A percentile compares a stretch with the other conserved stretches of the same genome.
These are phyloP conservation scores for Xylariaceae sp. DNA, from an alignment of 2,329 filamentous ascomycete genomes.

Conservation along the genomic window DNA sequence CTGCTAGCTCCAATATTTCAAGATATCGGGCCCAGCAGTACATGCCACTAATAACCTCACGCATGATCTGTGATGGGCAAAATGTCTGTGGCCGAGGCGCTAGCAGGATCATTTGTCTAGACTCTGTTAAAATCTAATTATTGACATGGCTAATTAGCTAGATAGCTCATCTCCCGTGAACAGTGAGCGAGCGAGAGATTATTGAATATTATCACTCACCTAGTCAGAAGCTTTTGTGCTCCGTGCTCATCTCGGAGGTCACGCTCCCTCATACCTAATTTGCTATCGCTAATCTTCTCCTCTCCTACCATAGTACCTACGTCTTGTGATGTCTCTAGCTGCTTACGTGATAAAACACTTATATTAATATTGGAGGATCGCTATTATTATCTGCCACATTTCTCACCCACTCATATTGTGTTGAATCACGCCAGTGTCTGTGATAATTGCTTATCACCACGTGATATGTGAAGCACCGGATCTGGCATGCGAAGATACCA, in stretches of 20 bases:
- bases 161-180: constrained; percentile 10
- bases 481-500: no score
- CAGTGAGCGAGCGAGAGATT: neutral
- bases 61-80: constrained; percentile 13
- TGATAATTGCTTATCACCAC: no score
- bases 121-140: constrained; percentile 1
- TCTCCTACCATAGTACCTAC: neutral
- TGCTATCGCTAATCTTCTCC: neutral
- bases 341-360: neutral
- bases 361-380: neutral
- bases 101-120: constrained; percentile 4
- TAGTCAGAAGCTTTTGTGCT: constrained; percentile 4
- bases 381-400: no score
- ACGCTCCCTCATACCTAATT: constrained; percentile 11
- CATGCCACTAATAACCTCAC: neutral
- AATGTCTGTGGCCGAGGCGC: constrained; percentile 5
- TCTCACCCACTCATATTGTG: no score
- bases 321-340: constrained; percentile 10
- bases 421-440: no score
- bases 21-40: neutral
- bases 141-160: constrained; percentile 16
- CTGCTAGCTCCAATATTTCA: neutral
- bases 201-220: constrained; percentile 5
- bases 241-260: constrained; percentile 16
- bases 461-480: no score